Evolutionary conservation across 2,329 filamentous ascomycete genomes (phyloP).

Genomic region (Rhynchosporium graminicola): DNA sequence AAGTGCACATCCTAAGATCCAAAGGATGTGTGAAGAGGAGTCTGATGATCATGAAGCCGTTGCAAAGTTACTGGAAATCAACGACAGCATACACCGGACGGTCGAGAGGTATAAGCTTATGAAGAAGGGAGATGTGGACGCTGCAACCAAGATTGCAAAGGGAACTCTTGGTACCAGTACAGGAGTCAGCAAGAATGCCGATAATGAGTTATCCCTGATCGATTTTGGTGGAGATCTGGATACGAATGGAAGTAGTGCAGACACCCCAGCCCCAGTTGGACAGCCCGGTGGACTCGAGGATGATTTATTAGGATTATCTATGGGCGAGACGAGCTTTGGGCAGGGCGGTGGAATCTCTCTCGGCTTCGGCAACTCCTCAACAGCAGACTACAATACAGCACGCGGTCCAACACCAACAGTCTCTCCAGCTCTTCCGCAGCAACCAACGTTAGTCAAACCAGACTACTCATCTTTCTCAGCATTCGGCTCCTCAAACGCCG

Average conservation of each 20-base stretch:
- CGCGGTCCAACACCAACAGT: conserved; percentile 48
- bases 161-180: conserved; percentile 72
- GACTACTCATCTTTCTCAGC: conserved; percentile 56
- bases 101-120: conserved; percentile 94
- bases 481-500: conserved; percentile 52
- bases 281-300: conserved; percentile 74
- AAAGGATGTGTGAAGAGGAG: conserved; percentile 99
- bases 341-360: conserved; percentile 81
- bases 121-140: conserved; percentile 91
- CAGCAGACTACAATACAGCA: conserved; percentile 62
- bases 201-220: conserved; percentile 86
- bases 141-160: conserved; percentile 77
- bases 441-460: conserved; percentile 30
- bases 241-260: conserved; percentile 55
- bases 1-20: conserved; percentile 96
- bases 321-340: conserved; percentile 64
- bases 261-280: conserved; percentile 42
- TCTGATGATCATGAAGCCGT: conserved; percentile 96
- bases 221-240: conserved; percentile 74
- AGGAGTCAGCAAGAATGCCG: conserved; percentile 63
- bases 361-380: conserved; percentile 70
- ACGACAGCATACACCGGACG: conserved; percentile 97
- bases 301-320: conserved; percentile 84
- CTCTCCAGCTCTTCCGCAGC: conserved; percentile 34
- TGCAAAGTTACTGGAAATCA: conserved; percentile 92